A percentile compares a stretch with the other conserved stretches of the same genome.
phyloP scores from a whole-genome alignment of 352 stramenopile genomes.

The Phytophthora quininea region DNA sequence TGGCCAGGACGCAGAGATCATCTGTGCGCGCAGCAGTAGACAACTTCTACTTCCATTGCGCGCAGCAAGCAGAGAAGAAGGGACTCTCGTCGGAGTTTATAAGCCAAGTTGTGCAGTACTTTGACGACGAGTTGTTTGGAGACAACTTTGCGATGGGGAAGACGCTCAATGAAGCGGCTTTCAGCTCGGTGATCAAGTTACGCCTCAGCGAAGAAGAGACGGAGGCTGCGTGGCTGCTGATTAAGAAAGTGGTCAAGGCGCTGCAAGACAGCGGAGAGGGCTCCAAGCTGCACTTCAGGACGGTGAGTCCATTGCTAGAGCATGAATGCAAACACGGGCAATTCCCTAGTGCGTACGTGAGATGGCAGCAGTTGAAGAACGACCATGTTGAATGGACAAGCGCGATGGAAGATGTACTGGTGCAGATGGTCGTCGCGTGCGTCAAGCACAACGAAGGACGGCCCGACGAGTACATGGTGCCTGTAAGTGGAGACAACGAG shows the following conservation, averaged over 20 bases:
- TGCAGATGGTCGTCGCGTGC: slow-evolving; percentile 71
- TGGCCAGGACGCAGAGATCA: slow-evolving; percentile 29
- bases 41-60: slow-evolving; percentile 80
- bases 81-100: slow-evolving; percentile 36
- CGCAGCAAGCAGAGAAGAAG: slow-evolving; percentile 42
- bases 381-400: slow-evolving; percentile 71
- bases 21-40: slow-evolving; percentile 59
- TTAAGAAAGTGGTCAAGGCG: slow-evolving; percentile 42
- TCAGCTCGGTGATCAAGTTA: slow-evolving; percentile 64
- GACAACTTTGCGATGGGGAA: slow-evolving; percentile 51
- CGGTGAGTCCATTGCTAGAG: slow-evolving; percentile 65
- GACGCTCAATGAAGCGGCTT: slow-evolving; percentile 68
- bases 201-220: slow-evolving; percentile 48
- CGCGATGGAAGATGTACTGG: slow-evolving; percentile 74
- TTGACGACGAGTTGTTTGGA: slow-evolving; percentile 51
- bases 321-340: slow-evolving; percentile 47
- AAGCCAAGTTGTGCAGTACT: slow-evolving; percentile 55
- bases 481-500: slow-evolving; percentile 3
- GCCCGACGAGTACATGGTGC: slow-evolving; percentile 13
- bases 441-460: slow-evolving; percentile 32
- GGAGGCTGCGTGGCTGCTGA: slow-evolving; percentile 51
- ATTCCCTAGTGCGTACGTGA: slow-evolving; percentile 49
- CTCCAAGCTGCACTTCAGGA: slow-evolving; percentile 71
- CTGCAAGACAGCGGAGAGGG: slow-evolving; percentile 5
- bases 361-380: slow-evolving; percentile 65